Evolutionary conservation across 805 yeast genomes (phyloP), one percentile per base, ranked within the genome.

Genomic region (Teunomyces tritomae): DNA sequence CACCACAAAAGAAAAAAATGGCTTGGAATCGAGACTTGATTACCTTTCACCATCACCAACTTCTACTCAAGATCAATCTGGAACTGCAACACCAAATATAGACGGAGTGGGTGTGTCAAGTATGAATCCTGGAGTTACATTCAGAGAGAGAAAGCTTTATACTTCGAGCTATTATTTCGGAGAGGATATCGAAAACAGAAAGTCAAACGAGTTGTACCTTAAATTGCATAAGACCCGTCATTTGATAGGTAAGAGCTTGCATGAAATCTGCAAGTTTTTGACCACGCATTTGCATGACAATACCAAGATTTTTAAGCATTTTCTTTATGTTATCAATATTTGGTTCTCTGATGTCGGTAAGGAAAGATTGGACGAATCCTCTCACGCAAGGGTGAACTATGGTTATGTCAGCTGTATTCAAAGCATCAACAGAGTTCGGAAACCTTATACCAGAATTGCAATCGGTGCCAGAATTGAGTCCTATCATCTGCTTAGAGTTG

Each of bases 261-360:
- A 87, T 58, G 69, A 71, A 4, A 62, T 87, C 4, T 78, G 74
- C 46, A 57, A 64, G 7, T 77, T 75, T 52, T 64, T 89, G 48
- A 56, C 65, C 5, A 62, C 70, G 1, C 66, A 78, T 43, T 77
- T 76, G 39, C 82, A 78, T 35, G 89, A 87, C 50, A 85, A 88
- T 50, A 78, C 86, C 6, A 78, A 79, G 9, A 61, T 86, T 5
- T 77, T 84, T 59, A 81, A 81, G 51, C 79, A 82, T 40, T 73
- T 85, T 29, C 65, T 89, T 28, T 79, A 81, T 57, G 83, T 85
- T 3, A 61, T 85, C 39, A 82, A 85, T 51, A 80, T 85, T 5
- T 94, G 95, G 89, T 84, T 85, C 55, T 74, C 85, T 24, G 94
- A 89, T 59, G 85, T 85, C 24, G 96, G 96, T 1, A 76, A 80